phyloP scores from a whole-genome alignment of 2,329 filamentous ascomycete species.

The Cadophora luteo-olivacea region DNA sequence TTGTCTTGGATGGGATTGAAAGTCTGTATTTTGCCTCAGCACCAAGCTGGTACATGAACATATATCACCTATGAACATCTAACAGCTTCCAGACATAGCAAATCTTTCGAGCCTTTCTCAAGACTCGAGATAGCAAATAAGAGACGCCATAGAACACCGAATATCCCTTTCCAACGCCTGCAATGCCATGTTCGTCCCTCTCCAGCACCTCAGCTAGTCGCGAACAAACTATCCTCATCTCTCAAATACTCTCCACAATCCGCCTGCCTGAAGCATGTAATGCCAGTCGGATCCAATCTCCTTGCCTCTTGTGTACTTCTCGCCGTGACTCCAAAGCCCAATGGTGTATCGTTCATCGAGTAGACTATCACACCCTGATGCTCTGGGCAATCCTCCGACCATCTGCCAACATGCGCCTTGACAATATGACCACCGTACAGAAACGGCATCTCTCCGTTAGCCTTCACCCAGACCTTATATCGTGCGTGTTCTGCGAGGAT shows the following conservation, averaged over 20 bases:
- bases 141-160: slow-evolving; percentile 18
- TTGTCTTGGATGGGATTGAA: not conserved
- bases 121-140: not conserved
- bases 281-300: slow-evolving; percentile 86
- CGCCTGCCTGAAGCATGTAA: slow-evolving; percentile 88
- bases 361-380: slow-evolving; percentile 91
- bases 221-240: slow-evolving; percentile 74
- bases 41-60: not conserved
- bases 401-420: slow-evolving; percentile 77
- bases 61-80: not conserved
- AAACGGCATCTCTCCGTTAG: slow-evolving; percentile 97
- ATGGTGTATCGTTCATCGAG: slow-evolving; percentile 90
- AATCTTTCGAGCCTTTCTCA: not conserved
- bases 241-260: slow-evolving; percentile 95
- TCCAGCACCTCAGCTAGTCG: slow-evolving; percentile 45
- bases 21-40: not conserved
- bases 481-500: slow-evolving; percentile 89
- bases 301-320: slow-evolving; percentile 83
- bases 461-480: slow-evolving; percentile 97
- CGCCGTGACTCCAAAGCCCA: slow-evolving; percentile 93
- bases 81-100: not conserved
- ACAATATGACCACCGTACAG: slow-evolving; percentile 92
- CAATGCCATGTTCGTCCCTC: slow-evolving; percentile 3
- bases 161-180: slow-evolving; percentile 25
- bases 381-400: slow-evolving; percentile 91